These are phyloP conservation scores for Komagataea norvegica DNA, from an alignment of 1,139 yeast genomes.

Conservation along the genomic window DNA sequence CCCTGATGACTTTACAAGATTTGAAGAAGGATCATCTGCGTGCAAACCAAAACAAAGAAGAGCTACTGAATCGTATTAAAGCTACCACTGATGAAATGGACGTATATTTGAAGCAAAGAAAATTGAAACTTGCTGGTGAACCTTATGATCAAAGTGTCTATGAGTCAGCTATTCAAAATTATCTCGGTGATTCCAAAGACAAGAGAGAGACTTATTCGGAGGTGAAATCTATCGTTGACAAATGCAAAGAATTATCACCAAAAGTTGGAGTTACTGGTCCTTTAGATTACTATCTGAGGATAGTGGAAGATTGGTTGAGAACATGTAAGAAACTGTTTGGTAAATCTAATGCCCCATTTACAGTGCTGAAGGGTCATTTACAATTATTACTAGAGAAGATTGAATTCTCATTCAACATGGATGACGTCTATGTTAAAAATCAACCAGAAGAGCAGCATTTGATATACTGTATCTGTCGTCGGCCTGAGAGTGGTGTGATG, in stretches of 20 bases:
- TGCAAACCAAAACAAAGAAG: slow-evolving; percentile 30
- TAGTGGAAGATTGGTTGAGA: slow-evolving; percentile 44
- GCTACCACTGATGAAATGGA: background rate
- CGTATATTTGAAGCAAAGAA: background rate
- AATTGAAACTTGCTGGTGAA: background rate
- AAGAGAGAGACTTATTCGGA: slow-evolving; percentile 29
- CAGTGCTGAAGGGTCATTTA: slow-evolving; percentile 31
- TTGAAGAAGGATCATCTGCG: slow-evolving; percentile 24
- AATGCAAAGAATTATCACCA: slow-evolving; percentile 16
- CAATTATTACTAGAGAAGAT: slow-evolving; percentile 33
- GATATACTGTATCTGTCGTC: slow-evolving; percentile 66
- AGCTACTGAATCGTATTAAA: background rate
- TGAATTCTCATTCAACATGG: slow-evolving; percentile 36
- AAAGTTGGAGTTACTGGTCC: slow-evolving; percentile 9
- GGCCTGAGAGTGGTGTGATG: slow-evolving; percentile 66
- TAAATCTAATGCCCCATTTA: slow-evolving; percentile 32
- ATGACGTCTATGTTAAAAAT: slow-evolving; percentile 35
- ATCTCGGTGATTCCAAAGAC: slow-evolving; percentile 27
- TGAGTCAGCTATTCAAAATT: slow-evolving; percentile 15
- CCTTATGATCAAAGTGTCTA: slow-evolving; percentile 7
- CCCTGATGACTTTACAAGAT: slow-evolving; percentile 19
- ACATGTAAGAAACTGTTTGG: slow-evolving; percentile 37
- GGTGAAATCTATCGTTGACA: slow-evolving; percentile 27
- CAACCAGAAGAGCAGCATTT: slow-evolving; percentile 23
- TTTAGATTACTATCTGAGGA: slow-evolving; percentile 24